phyloP scores from a whole-genome alignment of 306 rosid genomes.

The Abrus precatorius region DNA sequence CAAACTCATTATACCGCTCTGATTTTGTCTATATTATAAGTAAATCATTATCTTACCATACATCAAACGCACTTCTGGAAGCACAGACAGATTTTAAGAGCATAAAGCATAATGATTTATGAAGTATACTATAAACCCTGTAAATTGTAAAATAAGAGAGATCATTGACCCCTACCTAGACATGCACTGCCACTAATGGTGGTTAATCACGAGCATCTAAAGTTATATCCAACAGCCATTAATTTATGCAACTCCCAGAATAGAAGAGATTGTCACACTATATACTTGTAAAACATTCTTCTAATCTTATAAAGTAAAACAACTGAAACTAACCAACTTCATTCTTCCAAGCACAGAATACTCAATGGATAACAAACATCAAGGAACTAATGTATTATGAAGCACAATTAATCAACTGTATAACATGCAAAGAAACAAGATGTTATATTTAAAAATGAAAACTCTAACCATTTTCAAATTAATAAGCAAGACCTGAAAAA shows the following conservation, averaged over 20 bases:
- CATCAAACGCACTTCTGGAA: conserved; percentile 9
- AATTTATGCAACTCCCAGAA: conserved; percentile 11
- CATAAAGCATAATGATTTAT: neutral
- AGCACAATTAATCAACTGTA: conserved; percentile 48
- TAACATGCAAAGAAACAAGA: conserved; percentile 41
- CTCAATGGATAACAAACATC: conserved; percentile 39
- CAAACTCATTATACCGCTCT: neutral
- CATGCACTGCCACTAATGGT: neutral
- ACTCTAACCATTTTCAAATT: conserved; percentile 52
- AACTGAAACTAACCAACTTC: conserved; percentile 48
- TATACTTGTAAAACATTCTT: conserved; percentile 30
- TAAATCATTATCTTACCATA: conserved; percentile 8
- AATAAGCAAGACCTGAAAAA: conserved; percentile 42
- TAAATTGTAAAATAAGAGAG: conserved; percentile 4
- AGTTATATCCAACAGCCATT: conserved; percentile 12
- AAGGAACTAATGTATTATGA: conserved; percentile 48
- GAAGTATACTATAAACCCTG: neutral
- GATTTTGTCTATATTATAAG: neutral
- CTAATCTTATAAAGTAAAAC: conserved; percentile 26
- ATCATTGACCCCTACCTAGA: neutral
- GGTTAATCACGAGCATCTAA: neutral
- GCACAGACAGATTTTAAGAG: neutral
- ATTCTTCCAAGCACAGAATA: conserved; percentile 46
- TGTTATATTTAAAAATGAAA: conserved; percentile 48
- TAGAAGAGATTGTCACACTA: conserved; percentile 30